A percentile compares a stretch with the other conserved stretches of the same genome.
Conservation (phyloP, 352 stramenopile species). For the Pythium rhizo-oryzae region DNA sequence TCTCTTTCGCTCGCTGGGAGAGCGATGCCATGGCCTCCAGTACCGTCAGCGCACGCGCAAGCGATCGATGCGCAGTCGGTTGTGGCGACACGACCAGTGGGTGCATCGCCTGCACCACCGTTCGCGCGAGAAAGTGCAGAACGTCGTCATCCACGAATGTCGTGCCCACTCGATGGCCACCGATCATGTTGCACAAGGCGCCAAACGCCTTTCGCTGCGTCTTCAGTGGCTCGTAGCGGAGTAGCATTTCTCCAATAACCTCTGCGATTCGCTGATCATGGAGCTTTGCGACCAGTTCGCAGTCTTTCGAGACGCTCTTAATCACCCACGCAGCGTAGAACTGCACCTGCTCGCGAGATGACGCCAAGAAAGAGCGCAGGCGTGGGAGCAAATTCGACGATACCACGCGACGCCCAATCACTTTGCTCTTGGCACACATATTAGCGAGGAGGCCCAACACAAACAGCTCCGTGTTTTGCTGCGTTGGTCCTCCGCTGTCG, state of each 20-base stretch:
- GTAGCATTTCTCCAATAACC: constrained; percentile 42
- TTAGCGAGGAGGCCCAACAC: constrained; percentile 37
- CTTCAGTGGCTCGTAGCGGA: constrained; percentile 36
- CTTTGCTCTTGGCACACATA: constrained; percentile 37
- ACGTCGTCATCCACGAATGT: constrained; percentile 11
- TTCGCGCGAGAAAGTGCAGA: constrained; percentile 3
- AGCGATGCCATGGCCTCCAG: constrained; percentile 49
- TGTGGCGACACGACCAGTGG: constrained; percentile 28
- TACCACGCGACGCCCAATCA: constrained; percentile 35
- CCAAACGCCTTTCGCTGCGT: constrained; percentile 52
- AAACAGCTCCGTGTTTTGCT: constrained; percentile 29
- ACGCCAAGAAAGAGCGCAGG: constrained; percentile 44
- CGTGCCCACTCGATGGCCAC: constrained; percentile 17
- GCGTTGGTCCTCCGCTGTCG: constrained; percentile 16
- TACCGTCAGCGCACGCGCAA: constrained; percentile 49
- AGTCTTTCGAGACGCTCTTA: constrained; percentile 62
- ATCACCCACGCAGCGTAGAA: constrained; percentile 59
- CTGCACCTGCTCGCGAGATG: constrained; percentile 31
- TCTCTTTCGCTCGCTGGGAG: constrained; percentile 30
- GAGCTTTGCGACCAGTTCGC: constrained; percentile 65
- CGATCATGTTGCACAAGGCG: constrained; percentile 34
- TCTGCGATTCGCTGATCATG: constrained; percentile 53
- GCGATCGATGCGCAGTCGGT: constrained; percentile 34
- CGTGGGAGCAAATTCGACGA: constrained; percentile 70
- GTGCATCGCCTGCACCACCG: constrained; percentile 40